Conservation (phyloP, 169 alveolate genomes). For the Babesia gibsoni region DNA sequence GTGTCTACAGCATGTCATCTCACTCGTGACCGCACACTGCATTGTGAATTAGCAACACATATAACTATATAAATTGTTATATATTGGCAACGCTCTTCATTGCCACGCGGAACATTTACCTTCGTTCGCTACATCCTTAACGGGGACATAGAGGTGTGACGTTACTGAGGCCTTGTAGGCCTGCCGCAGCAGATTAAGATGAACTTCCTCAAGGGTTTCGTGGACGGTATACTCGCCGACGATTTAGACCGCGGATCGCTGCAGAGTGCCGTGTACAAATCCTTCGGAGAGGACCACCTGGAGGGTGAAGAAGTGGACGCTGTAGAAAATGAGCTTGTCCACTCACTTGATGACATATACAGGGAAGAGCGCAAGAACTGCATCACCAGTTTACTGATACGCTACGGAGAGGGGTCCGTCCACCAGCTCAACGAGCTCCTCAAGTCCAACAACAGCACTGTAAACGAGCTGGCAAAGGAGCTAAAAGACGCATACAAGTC, state of each 20-base stretch:
- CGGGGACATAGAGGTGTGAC: too few relatives aligned
- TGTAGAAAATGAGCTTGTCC: background rate
- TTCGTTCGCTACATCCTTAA: too few relatives aligned
- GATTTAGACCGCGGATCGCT: slow-evolving; percentile 17
- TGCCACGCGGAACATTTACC: too few relatives aligned
- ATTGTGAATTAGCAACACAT: too few relatives aligned
- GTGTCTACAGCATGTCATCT: too few relatives aligned
- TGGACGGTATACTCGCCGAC: slow-evolving; percentile 65
- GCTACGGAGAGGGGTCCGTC: slow-evolving; percentile 66
- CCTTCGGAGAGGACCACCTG: background rate
- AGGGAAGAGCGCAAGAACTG: slow-evolving; percentile 44
- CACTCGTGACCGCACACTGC: too few relatives aligned
- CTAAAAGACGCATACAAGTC: slow-evolving; percentile 34
- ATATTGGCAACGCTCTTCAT: too few relatives aligned
- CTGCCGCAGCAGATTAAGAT: background rate
- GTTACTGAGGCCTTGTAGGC: background rate
- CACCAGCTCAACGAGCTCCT: slow-evolving; percentile 56
- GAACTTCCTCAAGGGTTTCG: slow-evolving; percentile 65
- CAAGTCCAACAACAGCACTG: slow-evolving; percentile 55
- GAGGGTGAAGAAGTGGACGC: background rate
- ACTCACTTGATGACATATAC: slow-evolving; percentile 31
- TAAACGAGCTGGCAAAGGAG: slow-evolving; percentile 15
- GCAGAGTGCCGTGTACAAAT: background rate
- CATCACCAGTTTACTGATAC: slow-evolving; percentile 23
- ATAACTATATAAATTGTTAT: too few relatives aligned